phyloP scores from a whole-genome alignment of 2,329 filamentous ascomycete genomes.

The Colletotrichum trifolii region DNA sequence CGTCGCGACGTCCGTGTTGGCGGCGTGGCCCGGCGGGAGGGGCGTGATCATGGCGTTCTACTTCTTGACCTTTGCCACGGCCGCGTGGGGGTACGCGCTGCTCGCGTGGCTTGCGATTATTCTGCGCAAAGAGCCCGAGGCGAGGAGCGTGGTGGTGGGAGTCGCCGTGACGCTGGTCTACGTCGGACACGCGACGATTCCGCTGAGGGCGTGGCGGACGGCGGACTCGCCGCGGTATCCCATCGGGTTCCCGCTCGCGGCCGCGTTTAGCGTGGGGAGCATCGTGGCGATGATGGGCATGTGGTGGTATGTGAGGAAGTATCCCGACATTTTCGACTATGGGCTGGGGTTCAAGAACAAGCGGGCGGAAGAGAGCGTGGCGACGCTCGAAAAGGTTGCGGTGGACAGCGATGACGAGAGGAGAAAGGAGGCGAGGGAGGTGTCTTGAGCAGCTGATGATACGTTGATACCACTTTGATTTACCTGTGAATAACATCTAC shows the following conservation, averaged over 20 bases:
- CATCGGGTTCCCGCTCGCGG: slow-evolving; percentile 50
- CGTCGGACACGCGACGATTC: slow-evolving; percentile 51
- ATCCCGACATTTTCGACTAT: slow-evolving; percentile 39
- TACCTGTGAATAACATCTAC: too few species aligned
- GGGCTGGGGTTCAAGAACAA: slow-evolving; percentile 5
- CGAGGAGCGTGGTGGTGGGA: slow-evolving; percentile 48
- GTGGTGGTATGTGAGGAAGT: slow-evolving; percentile 43
- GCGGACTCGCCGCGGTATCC: slow-evolving; percentile 49
- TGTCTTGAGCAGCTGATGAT: too few species aligned
- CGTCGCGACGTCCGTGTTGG: slow-evolving; percentile 46
- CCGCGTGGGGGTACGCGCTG: slow-evolving; percentile 45
- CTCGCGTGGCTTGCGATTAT: slow-evolving; percentile 51
- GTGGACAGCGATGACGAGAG: too few species aligned
- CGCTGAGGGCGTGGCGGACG: slow-evolving; percentile 49
- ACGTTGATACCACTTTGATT: too few species aligned
- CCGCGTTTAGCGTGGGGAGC: slow-evolving; percentile 45
- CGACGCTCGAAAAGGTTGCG: too few species aligned
- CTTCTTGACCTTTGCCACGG: slow-evolving; percentile 49
- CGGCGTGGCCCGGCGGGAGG: slow-evolving; percentile 46
- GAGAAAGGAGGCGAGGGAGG: too few species aligned
- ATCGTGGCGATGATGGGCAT: slow-evolving; percentile 47
- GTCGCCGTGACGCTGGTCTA: slow-evolving; percentile 52
- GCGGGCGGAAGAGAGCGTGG: too few species aligned
- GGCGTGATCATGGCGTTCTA: slow-evolving; percentile 49
- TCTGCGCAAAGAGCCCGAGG: slow-evolving; percentile 49